Base-by-base conservation (phyloP, 2,329 filamentous ascomycete genomes). In the Alternaria tenuissima region DNA sequence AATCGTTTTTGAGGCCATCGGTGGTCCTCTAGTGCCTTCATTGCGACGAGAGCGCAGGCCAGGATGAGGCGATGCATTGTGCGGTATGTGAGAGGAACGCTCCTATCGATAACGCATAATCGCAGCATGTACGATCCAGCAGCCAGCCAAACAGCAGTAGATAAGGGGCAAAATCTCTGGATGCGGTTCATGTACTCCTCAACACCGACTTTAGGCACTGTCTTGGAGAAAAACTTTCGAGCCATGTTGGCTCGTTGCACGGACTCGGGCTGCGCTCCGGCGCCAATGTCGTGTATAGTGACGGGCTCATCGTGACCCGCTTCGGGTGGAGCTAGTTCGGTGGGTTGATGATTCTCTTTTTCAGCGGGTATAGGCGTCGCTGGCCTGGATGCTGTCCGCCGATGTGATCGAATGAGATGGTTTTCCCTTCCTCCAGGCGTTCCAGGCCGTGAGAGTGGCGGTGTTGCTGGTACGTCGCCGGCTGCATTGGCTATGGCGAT, bases 21-120 rank as follows among this genome's bases (percentile, higher is more conserved):
- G 55, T 94, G 85, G 77, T 98, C 94, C 78, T 99, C 94, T n/a
- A 97, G 82, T 0, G 93, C 92, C 81, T 98, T 99, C 87, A 94
- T 95, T 14, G 94, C 93, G 4, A 97, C 91, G 36, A 94, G 84
- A 54, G 97, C 83, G 7, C 91, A 92, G 0, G 93, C 94, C 16
- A 99, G 85, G 32, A 96, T 84, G 7, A 98, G 82, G 3, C 95
- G 88, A 77, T 99, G 94, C 62, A 92, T 90, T 64, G 96, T 98
- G 57, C 92, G 87, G 58, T 86, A 85, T 3, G 93, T 96, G 7
- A 97, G 90, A 1, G 90, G 89, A 22, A 98, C 90, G 24, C 90
- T 87, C 66, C 87, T 87, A 74, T 96, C 78, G 53, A 84, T 92
- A 44, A 90, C 85, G 12, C 94, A 88, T 42, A 98, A 84, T 24